These are phyloP conservation scores for Solanum chacoense DNA, from an alignment of 305 asterid genomes.

Conservation along the genomic window DNA sequence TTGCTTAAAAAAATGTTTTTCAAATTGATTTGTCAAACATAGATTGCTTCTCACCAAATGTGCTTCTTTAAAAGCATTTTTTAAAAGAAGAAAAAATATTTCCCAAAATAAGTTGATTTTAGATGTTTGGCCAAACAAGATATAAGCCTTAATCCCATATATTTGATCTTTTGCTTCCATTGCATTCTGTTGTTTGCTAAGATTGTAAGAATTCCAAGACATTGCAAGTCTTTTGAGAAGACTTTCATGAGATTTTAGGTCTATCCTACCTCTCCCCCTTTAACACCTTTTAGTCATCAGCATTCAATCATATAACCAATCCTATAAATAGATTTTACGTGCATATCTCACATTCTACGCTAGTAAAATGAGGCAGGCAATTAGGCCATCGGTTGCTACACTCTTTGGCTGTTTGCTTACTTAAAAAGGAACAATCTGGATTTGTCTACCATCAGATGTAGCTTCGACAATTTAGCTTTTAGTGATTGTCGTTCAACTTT, in stretches of 20 bases:
- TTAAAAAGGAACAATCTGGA: background rate
- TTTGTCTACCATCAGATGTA: background rate
- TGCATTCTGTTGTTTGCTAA: background rate
- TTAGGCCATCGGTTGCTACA: background rate
- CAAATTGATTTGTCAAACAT: background rate
- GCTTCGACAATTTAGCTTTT: background rate
- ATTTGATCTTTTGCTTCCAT: background rate
- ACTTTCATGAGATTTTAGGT: background rate
- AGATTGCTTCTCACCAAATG: background rate
- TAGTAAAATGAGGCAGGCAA: background rate
- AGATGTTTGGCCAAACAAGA: background rate
- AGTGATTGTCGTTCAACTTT: background rate
- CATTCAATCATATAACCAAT: background rate
- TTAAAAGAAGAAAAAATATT: background rate
- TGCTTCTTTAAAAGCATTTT: background rate
- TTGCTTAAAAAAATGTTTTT: background rate
- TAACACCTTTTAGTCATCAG: background rate
- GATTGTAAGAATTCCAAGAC: background rate
- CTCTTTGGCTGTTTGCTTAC: background rate
- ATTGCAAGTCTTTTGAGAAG: background rate
- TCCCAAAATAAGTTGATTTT: background rate
- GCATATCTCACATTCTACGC: background rate
- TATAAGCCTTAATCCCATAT: background rate
- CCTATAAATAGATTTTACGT: background rate
- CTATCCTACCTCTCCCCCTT: background rate